Conservation (phyloP, 495 filamentous ascomycete genomes). For the Penicillium bovifimosum region DNA sequence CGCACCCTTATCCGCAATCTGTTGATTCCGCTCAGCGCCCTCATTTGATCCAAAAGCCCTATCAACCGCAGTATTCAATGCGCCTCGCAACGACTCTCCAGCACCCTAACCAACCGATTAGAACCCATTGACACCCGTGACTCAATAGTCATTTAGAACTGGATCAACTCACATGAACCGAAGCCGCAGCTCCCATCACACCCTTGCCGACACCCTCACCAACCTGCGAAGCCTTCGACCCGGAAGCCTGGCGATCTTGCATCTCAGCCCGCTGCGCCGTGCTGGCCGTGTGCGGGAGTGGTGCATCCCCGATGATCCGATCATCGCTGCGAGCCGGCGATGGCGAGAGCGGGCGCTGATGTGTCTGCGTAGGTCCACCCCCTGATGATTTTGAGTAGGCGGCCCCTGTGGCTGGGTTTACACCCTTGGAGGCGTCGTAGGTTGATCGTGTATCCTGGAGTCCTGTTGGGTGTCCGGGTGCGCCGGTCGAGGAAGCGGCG, state of each 20-base stretch:
- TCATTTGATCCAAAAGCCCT: constrained; percentile 35
- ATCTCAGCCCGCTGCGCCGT: constrained; percentile 13
- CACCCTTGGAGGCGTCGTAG: constrained; percentile 19
- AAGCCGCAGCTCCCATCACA: constrained; percentile 24
- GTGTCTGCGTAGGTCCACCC: constrained; percentile 1
- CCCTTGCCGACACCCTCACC: constrained; percentile 11
- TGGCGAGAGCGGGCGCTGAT: constrained; percentile 3
- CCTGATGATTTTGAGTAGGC: constrained; percentile 15
- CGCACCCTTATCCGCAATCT: constrained; percentile 34
- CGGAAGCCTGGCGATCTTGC: constrained; percentile 5
- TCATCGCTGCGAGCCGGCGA: constrained; percentile 11
- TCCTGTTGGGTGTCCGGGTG: constrained; percentile 20
- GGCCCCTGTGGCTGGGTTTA: constrained; percentile 28
- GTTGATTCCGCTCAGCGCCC: constrained; percentile 31
- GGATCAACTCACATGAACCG: constrained; percentile 32
- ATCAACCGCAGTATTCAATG: constrained; percentile 35
- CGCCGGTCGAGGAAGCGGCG: constrained; percentile 29
- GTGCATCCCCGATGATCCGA: constrained; percentile 6
- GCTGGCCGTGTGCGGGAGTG: constrained; percentile 12
- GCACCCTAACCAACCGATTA: constrained; percentile 24
- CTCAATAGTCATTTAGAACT: background rate
- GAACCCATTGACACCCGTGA: background rate
- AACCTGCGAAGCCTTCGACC: background rate
- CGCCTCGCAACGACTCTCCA: constrained; percentile 43
- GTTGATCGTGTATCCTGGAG: constrained; percentile 13